Evolutionary conservation across 2,329 filamentous ascomycete genomes (phyloP).

Genomic region (Colletotrichum sidae): DNA sequence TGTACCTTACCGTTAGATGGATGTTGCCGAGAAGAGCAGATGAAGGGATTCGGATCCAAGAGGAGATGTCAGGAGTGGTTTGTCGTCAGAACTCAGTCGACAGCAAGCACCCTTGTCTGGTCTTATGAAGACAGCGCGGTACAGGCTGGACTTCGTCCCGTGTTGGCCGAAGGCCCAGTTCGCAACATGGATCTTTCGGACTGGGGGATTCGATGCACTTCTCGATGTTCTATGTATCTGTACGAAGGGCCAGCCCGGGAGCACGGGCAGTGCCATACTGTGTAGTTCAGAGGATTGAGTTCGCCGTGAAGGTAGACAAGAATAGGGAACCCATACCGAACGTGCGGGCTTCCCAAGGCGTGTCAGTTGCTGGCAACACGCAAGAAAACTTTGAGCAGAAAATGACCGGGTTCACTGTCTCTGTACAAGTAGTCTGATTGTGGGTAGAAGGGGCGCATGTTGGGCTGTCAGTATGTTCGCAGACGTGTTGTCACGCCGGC

Average conservation of each 20-base stretch:
- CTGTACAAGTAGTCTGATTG: background rate
- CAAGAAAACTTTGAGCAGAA: slow-evolving; percentile 3
- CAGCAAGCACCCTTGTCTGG: background rate
- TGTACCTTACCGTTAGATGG: background rate
- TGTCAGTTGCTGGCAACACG: too few relatives aligned
- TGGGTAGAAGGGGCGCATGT: too few relatives aligned
- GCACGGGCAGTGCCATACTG: slow-evolving; percentile 14
- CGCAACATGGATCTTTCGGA: slow-evolving; percentile 10
- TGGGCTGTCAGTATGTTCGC: too few relatives aligned
- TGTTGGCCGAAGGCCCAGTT: slow-evolving; percentile 14
- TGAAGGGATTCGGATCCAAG: background rate
- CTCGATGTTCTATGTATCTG: background rate
- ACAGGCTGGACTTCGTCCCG: slow-evolving; percentile 4
- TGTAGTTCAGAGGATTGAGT: background rate
- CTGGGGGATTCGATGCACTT: background rate
- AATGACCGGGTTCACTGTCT: slow-evolving; percentile 13
- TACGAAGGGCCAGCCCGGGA: slow-evolving; percentile 3
- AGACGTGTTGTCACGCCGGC: too few relatives aligned
- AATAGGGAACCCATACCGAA: background rate
- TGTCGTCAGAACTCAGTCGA: background rate
- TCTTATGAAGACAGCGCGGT: too few relatives aligned
- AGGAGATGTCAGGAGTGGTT: background rate
- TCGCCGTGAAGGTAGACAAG: slow-evolving; percentile 11
- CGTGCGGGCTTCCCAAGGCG: slow-evolving; percentile 8
- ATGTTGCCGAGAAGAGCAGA: background rate